Conservation (phyloP, 2,329 filamentous ascomycete species). For the Metarhizium album region DNA sequence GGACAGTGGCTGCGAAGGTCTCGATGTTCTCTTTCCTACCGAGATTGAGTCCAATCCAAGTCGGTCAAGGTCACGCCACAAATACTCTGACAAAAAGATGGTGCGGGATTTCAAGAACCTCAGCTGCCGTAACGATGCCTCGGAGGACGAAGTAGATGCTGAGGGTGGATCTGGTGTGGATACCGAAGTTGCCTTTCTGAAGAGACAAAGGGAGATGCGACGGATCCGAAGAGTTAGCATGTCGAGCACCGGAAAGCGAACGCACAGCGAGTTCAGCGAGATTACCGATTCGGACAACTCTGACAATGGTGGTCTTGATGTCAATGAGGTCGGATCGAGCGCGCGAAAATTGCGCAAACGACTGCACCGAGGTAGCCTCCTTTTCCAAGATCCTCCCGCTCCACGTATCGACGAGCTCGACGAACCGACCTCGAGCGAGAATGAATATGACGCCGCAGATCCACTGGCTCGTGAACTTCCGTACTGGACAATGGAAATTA, state of each 20-base stretch:
- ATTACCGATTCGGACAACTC: constrained; percentile 39
- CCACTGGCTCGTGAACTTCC: constrained; percentile 38
- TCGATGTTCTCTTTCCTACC: constrained; percentile 31
- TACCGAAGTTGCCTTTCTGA: constrained; percentile 29
- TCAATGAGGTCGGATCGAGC: constrained; percentile 33
- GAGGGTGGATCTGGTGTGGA: constrained; percentile 19
- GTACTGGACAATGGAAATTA: constrained; percentile 38
- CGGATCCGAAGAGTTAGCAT: constrained; percentile 36
- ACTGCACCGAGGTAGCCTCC: constrained; percentile 34
- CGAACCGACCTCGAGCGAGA: constrained; percentile 38
- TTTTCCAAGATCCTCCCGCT: constrained; percentile 38
- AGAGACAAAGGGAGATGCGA: constrained; percentile 30
- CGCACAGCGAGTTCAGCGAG: constrained; percentile 43
- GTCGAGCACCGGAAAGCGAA: constrained; percentile 44
- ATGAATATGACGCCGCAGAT: constrained; percentile 29
- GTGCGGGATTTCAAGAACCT: constrained; percentile 35
- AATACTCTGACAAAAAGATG: constrained; percentile 31
- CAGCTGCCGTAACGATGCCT: constrained; percentile 30
- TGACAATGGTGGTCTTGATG: constrained; percentile 27
- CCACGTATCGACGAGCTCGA: constrained; percentile 43
- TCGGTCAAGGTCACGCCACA: constrained; percentile 27
- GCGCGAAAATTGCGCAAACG: constrained; percentile 37
- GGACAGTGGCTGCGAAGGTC: constrained; percentile 33
- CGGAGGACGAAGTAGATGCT: constrained; percentile 22
- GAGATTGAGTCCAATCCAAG: constrained; percentile 37